Evolutionary conservation across 257 asterid species (phyloP), one percentile per base, ranked within the genome.

Genomic region (Scutellaria galericulata): DNA sequence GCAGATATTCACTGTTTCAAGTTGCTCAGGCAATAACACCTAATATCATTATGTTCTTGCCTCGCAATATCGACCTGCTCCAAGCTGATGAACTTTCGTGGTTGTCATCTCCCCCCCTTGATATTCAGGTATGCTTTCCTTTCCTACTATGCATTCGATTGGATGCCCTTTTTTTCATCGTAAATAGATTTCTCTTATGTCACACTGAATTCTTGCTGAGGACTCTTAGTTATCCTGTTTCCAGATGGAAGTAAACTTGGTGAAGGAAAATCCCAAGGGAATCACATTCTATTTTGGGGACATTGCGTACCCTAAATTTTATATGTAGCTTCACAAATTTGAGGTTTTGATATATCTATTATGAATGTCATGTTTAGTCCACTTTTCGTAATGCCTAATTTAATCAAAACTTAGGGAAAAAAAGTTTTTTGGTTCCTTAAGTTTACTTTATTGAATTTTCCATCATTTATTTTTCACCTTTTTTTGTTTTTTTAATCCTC

Each of bases 51-150:
- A 82, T 92, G 90, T 92, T 74, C 79, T 84, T 89, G 79, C 97
- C 96, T 52, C 86, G 87, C 72, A 89, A 90, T 67, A 69, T 85
- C 10, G 92, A 88, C 78, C 7, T 88, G 81, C 81, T 78, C 66
- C 89, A 92, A 78, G 91, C 83, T 50, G 85, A 78, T 56, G 89
- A 85, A 64, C 93, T 89, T 55, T 79, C 97, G 7, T 92, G 96
- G 96, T 62, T 89, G 67, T 87, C 92, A 42, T 87, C 96, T 70
- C 97, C 97, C 48, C 97, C 96, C 66, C 71, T 89, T 74, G 79
- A 86, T 56, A 35, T 81, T 6, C 85, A 86, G 92, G 96, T 91
- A 79, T 5, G 44, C 8, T 1, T 44, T 71, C 66, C 57, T 66
- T 9, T 13, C 3, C 48, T 9, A 40, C n/a, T 40, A 12, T 14